A percentile compares a stretch with the other conserved stretches of the same genome.
Evolutionary conservation across 1,284 basidiomycete species (phyloP).

Genomic region (Apiotrichum akiyoshidainum): DNA sequence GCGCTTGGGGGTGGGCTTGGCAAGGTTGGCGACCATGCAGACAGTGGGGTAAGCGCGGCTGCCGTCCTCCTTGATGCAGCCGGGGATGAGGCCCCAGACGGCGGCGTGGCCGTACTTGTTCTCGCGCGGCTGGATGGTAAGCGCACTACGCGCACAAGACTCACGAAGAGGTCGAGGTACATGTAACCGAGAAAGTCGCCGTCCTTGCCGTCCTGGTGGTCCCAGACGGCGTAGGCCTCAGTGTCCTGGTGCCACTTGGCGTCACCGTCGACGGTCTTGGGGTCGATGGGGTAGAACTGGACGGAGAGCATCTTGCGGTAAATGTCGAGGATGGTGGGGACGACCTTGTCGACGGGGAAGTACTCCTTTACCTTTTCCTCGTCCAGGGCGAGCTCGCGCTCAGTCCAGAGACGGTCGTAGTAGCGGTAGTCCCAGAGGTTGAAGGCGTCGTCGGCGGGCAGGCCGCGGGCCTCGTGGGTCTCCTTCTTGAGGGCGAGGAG

Average conservation of each 20-base stretch:
- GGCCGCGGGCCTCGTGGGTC: conserved; percentile 16
- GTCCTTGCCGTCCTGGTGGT: conserved; percentile 48
- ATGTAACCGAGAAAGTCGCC: conserved; percentile 70
- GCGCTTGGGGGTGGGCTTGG: conserved; percentile 56
- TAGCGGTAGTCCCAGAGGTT: conserved; percentile 27
- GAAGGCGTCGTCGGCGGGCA: conserved; percentile 13
- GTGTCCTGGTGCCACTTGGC: conserved; percentile 19
- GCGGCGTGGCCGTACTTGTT: conserved; percentile 82
- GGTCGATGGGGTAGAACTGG: conserved; percentile 19
- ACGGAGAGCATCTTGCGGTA: conserved; percentile 23
- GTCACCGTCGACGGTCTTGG: conserved; percentile 14
- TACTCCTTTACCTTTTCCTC: conserved; percentile 27
- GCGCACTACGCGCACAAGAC: too few species aligned
- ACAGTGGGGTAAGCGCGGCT: conserved; percentile 47
- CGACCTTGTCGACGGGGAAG: conserved; percentile 27
- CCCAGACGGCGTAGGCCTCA: conserved; percentile 38
- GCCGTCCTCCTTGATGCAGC: conserved; percentile 19
- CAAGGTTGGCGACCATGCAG: conserved; percentile 60
- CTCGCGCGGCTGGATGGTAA: conserved; percentile 59
- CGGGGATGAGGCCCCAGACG: conserved; percentile 67
- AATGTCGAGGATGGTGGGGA: conserved; percentile 23
- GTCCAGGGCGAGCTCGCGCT: conserved; percentile 23
- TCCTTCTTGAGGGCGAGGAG: conserved; percentile 22
- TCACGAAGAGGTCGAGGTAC: conserved; percentile 72
- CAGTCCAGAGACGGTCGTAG: conserved; percentile 25